These are phyloP conservation scores for Piromyces sp. DNA, from an alignment of 192 early-diverging fungal genomes.

Conservation along the genomic window DNA sequence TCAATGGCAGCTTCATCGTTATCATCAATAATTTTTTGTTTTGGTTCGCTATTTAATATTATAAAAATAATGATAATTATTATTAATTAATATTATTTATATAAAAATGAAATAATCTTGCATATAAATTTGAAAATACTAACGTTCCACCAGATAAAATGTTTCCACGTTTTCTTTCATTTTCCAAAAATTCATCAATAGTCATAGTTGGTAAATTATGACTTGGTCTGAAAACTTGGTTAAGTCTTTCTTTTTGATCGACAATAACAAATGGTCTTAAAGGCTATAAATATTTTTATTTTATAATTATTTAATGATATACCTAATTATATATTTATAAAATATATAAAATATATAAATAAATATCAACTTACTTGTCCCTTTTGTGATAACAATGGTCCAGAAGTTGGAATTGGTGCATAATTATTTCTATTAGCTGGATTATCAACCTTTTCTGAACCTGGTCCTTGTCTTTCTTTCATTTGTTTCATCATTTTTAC, in stretches of 20 bases:
- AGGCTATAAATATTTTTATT: no score
- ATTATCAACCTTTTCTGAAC: constrained; percentile 1
- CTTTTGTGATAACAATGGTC: constrained; percentile 27
- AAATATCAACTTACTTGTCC: constrained; percentile 15
- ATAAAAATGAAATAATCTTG: no score
- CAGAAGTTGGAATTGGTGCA: constrained; percentile 11
- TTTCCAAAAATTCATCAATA: constrained; percentile 81
- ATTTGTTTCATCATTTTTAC: constrained; percentile 52
- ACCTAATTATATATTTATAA: no score
- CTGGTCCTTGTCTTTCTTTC: constrained; percentile 12
- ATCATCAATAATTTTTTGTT: constrained; percentile 56
- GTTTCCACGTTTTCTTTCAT: constrained; percentile 72
- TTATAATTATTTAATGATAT: background rate
- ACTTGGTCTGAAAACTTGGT: constrained; percentile 69
- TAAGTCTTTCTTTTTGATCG: constrained; percentile 47
- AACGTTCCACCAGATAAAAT: constrained; percentile 75
- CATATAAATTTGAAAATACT: background rate
- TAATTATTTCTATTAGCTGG: background rate
- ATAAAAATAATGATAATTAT: background rate
- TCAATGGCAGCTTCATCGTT: constrained; percentile 63
- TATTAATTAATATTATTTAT: background rate
- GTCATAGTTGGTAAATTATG: constrained; percentile 89
- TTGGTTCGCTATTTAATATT: constrained; percentile 28
- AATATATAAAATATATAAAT: background rate
- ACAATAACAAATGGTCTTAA: constrained; percentile 81